Conservation (phyloP, 495 filamentous ascomycete species). For the Annulohypoxylon bovei region DNA sequence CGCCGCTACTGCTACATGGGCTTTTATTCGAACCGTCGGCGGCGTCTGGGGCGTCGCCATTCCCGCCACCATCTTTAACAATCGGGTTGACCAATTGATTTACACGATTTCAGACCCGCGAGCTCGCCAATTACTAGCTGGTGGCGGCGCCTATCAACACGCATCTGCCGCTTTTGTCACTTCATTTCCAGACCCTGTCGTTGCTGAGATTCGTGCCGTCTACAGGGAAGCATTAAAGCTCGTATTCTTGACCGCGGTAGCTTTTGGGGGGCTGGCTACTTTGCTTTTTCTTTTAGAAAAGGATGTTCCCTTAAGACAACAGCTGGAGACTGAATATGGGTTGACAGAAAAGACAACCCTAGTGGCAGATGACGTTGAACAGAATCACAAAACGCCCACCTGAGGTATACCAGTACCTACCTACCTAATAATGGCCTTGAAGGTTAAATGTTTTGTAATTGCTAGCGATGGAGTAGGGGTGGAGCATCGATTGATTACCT, state of each 20-base stretch:
- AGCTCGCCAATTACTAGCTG: constrained; percentile 4
- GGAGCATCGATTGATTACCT: no score
- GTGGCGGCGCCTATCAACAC: constrained; percentile 38
- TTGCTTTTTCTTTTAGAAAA: constrained; percentile 44
- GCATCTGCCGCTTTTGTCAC: constrained; percentile 14
- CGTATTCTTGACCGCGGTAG: constrained; percentile 42
- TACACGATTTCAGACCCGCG: constrained; percentile 23
- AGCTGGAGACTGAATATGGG: constrained; percentile 50
- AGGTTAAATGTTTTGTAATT: no score
- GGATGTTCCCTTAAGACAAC: constrained; percentile 38
- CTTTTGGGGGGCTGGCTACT: constrained; percentile 30
- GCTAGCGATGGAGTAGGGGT: no score
- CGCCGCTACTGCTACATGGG: constrained; percentile 51
- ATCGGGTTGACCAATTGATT: constrained; percentile 35
- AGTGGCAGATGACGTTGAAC: background rate
- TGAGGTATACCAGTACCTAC: no score
- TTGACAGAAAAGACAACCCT: constrained; percentile 23
- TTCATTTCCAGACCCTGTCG: constrained; percentile 2
- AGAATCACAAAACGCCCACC: no score
- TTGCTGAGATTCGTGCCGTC: constrained; percentile 37
- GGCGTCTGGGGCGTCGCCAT: constrained; percentile 61
- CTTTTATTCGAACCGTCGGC: constrained; percentile 59
- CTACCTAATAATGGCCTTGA: no score
- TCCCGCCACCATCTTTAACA: constrained; percentile 61
- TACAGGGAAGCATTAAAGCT: constrained; percentile 36